Conservation (phyloP, 257 asterid species). For the Solanum corneliomulleri region DNA sequence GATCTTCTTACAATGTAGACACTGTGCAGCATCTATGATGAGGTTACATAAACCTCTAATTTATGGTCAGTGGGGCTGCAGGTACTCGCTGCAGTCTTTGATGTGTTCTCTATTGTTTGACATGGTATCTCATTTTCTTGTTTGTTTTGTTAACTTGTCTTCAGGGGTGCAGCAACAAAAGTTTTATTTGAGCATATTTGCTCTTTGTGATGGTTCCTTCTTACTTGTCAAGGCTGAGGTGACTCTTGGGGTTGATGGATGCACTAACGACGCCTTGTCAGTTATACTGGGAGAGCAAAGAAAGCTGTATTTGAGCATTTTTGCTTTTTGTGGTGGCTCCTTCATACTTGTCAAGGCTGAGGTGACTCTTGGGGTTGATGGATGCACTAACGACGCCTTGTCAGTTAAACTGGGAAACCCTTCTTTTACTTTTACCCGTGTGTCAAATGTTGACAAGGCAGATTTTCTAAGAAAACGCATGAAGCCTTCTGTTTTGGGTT, state of each 20-base stretch:
- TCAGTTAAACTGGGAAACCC: constrained; percentile 40
- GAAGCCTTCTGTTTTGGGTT: background rate
- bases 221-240: constrained; percentile 30
- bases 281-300: constrained; percentile 35
- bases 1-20: constrained; percentile 22
- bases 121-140: constrained; percentile 23
- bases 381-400: background rate
- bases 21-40: constrained; percentile 30
- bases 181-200: constrained; percentile 14
- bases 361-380: background rate
- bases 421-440: constrained; percentile 21
- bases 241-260: constrained; percentile 40
- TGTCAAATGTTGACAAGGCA: constrained; percentile 22
- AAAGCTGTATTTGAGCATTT: background rate
- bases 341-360: background rate
- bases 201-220: constrained; percentile 9
- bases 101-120: background rate
- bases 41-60: constrained; percentile 37
- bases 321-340: background rate
- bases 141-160: constrained; percentile 24
- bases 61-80: constrained; percentile 35
- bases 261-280: constrained; percentile 68
- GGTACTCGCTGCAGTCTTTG: constrained; percentile 34
- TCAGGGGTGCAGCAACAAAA: constrained; percentile 40
- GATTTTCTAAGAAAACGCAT: constrained; percentile 1